phyloP scores from a whole-genome alignment of 148 eudicot species.

The Tetragonia tetragonoides region DNA sequence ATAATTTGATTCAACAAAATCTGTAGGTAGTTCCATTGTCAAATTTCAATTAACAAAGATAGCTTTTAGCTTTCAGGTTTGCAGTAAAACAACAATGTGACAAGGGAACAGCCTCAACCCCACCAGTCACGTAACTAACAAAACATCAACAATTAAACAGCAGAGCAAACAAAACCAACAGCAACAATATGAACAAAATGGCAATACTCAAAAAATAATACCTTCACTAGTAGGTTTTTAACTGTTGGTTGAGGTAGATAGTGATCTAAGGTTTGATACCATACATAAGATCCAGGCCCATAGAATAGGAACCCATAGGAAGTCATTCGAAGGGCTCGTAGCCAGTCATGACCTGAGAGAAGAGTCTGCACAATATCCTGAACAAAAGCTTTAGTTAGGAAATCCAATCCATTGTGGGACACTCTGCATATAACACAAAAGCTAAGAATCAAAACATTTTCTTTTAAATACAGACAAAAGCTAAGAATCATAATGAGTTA shows the following conservation, averaged over 20 bases:
- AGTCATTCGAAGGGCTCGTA: slow-evolving; percentile 85
- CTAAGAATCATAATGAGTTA: neutral
- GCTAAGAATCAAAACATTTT: no score
- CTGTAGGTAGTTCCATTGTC: slow-evolving; percentile 37
- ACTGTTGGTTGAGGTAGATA: slow-evolving; percentile 74
- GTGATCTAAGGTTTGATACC: slow-evolving; percentile 83
- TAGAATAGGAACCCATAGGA: slow-evolving; percentile 84
- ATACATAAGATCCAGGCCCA: slow-evolving; percentile 90
- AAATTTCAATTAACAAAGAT: slow-evolving; percentile 9
- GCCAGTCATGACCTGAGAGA: slow-evolving; percentile 71
- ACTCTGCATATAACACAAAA: neutral
- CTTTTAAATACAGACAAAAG: no score
- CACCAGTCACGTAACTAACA: neutral
- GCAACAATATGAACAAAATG: neutral
- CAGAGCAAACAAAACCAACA: slow-evolving; percentile 7
- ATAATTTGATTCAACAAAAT: slow-evolving; percentile 80
- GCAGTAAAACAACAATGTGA: slow-evolving; percentile 3
- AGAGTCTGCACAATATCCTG: slow-evolving; percentile 55
- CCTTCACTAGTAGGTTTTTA: slow-evolving; percentile 66
- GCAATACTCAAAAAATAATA: slow-evolving; percentile 21
- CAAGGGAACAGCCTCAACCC: neutral
- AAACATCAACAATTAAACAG: neutral
- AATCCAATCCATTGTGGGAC: neutral
- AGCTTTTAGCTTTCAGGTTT: neutral
- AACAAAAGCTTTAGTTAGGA: slow-evolving; percentile 2